Evolutionary conservation across 2,329 filamentous ascomycete species (phyloP).

Genomic region (Pseudocercospora cruenta): DNA sequence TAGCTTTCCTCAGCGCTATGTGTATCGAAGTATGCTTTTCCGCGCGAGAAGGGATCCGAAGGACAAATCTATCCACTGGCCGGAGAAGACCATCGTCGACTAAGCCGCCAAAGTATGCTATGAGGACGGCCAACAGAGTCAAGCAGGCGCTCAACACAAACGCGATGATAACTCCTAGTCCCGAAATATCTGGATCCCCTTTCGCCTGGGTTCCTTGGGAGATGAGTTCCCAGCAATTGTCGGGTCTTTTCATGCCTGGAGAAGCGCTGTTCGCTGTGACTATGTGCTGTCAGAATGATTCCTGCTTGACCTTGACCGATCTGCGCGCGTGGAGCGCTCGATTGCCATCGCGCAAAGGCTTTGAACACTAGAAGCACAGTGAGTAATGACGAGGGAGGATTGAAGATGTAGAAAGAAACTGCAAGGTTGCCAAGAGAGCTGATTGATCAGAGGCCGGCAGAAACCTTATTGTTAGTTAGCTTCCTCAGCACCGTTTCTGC

Average conservation of each 20-base stretch:
- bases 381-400: no score
- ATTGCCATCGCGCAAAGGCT: no score
- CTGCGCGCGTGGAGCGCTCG: no score
- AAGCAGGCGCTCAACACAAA: slow-evolving; percentile 30
- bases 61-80: slow-evolving; percentile 20
- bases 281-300: no score
- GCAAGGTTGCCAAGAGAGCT: no score
- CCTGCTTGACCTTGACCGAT: no score
- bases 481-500: no score
- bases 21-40: slow-evolving; percentile 10
- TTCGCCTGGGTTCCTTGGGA: slow-evolving; percentile 13
- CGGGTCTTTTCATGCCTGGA: background rate
- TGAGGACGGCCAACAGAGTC: slow-evolving; percentile 23
- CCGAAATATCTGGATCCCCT: slow-evolving; percentile 29
- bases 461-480: background rate
- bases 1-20: slow-evolving; percentile 20
- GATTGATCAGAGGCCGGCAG: background rate
- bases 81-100: slow-evolving; percentile 26
- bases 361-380: no score
- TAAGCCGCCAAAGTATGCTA: slow-evolving; percentile 23
- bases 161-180: slow-evolving; percentile 28
- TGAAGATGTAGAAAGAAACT: no score
- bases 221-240: slow-evolving; percentile 12
- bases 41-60: slow-evolving; percentile 20
- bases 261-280: background rate